Evolutionary conservation across 805 yeast species (phyloP).

Genomic region (Cyberlindnera mississippiensis): DNA sequence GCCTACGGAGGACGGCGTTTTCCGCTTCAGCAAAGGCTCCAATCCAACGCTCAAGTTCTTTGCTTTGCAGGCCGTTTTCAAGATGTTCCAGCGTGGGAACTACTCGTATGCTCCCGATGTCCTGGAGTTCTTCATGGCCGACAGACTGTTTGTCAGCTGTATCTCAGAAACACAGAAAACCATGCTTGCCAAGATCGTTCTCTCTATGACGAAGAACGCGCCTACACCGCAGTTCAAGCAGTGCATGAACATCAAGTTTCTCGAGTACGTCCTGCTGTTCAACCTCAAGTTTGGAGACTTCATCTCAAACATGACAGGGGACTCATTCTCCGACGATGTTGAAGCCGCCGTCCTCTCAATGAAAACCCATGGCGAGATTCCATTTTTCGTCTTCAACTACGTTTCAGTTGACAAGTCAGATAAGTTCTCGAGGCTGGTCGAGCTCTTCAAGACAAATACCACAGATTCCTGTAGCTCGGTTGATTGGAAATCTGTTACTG

Average conservation of each 20-base stretch:
- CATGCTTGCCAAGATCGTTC: slow-evolving; percentile 16
- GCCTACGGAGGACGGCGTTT: not conserved
- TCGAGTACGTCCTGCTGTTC: slow-evolving; percentile 16
- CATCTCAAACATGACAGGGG: slow-evolving; percentile 16
- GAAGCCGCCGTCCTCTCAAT: slow-evolving; percentile 5
- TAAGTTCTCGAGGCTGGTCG: slow-evolving; percentile 2
- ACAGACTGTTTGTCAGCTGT: slow-evolving; percentile 1
- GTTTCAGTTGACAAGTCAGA: slow-evolving; percentile 11
- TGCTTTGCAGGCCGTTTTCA: slow-evolving; percentile 21
- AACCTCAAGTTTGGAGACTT: slow-evolving; percentile 17
- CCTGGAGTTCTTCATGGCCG: slow-evolving; percentile 12
- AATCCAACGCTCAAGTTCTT: slow-evolving; percentile 17
- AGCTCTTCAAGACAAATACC: not conserved
- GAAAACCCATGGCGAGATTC: slow-evolving; percentile 7
- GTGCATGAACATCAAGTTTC: slow-evolving; percentile 23
- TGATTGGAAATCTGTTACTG: slow-evolving; percentile 18
- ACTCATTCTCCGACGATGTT: slow-evolving; percentile 8
- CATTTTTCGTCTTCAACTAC: slow-evolving; percentile 16
- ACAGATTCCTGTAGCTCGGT: too few relatives aligned
- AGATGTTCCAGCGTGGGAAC: slow-evolving; percentile 18
- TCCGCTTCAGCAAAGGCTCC: slow-evolving; percentile 1
- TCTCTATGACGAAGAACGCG: slow-evolving; percentile 20
- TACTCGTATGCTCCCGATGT: slow-evolving; percentile 8
- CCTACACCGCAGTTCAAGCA: slow-evolving; percentile 17
- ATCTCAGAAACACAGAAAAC: slow-evolving; percentile 14